Percentiles rank a stretch among this genome's conserved stretches.
These are phyloP conservation scores for Boletellus dicymbophilus DNA, from an alignment of 1,284 basidiomycete species.

Conservation along the genomic window DNA sequence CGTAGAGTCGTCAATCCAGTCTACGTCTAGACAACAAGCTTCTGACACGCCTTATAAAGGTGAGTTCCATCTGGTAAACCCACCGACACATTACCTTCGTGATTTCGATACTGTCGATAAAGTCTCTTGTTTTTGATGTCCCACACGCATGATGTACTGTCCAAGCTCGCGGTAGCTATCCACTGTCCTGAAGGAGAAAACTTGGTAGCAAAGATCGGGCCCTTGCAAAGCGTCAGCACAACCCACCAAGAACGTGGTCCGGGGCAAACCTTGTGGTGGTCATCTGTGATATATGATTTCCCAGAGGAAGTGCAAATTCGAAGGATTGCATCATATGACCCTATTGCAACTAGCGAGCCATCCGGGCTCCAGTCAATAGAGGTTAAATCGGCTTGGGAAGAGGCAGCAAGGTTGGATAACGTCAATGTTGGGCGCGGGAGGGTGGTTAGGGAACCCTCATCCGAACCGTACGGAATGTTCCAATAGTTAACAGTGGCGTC, in stretches of 20 bases:
- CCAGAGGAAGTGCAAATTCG: slow-evolving; percentile 63
- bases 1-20: slow-evolving; percentile 73
- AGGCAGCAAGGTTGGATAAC: slow-evolving; percentile 49
- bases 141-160: slow-evolving; percentile 77
- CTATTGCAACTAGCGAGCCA: slow-evolving; percentile 72
- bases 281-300: slow-evolving; percentile 57
- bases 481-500: slow-evolving; percentile 78
- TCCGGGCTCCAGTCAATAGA: slow-evolving; percentile 73
- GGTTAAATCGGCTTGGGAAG: slow-evolving; percentile 62
- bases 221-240: slow-evolving; percentile 44
- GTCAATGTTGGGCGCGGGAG: slow-evolving; percentile 41
- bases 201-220: slow-evolving; percentile 72
- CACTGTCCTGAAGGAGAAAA: slow-evolving; percentile 72
- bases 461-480: slow-evolving; percentile 55
- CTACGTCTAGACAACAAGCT: slow-evolving; percentile 79
- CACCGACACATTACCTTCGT: slow-evolving; percentile 52
- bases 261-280: slow-evolving; percentile 60
- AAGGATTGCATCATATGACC: slow-evolving; percentile 71
- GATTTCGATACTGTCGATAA: slow-evolving; percentile 61
- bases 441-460: slow-evolving; percentile 25
- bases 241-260: background rate
- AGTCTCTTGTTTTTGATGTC: slow-evolving; percentile 65
- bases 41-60: slow-evolving; percentile 20
- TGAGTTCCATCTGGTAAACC: background rate
- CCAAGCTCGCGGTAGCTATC: slow-evolving; percentile 73